Evolutionary conservation across 352 stramenopile genomes (phyloP).

Genomic region (Pythium guiyangense): DNA sequence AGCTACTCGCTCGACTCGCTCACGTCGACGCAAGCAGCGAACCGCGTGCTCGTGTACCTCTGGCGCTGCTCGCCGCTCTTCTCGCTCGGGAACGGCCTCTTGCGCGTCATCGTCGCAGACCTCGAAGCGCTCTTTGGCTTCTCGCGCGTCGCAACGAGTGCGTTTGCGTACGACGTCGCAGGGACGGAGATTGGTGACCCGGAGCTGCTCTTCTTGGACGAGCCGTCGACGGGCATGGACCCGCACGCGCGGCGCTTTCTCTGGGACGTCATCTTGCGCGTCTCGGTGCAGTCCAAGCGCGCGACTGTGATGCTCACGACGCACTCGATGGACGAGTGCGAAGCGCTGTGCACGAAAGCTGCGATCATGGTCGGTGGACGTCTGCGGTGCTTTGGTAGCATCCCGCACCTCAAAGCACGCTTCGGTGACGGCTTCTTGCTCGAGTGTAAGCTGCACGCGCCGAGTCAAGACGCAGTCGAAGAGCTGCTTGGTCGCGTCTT

Average conservation of each 20-base stretch:
- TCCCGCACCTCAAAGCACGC: conserved; percentile 87
- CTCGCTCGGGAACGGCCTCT: conserved; percentile 49
- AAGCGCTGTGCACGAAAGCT: conserved; percentile 91
- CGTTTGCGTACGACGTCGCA: conserved; percentile 46
- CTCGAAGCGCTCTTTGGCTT: conserved; percentile 52
- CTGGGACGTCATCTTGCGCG: conserved; percentile 69
- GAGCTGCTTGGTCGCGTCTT: conserved; percentile 8
- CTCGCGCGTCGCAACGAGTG: conserved; percentile 23
- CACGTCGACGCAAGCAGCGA: conserved; percentile 32
- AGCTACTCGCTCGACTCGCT: conserved; percentile 53
- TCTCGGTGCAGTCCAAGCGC: conserved; percentile 43
- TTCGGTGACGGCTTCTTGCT: conserved; percentile 87
- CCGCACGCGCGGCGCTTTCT: conserved; percentile 61
- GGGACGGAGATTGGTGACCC: conserved; percentile 86
- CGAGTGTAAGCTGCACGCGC: conserved; percentile 64
- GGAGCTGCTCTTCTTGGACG: conserved; percentile 94
- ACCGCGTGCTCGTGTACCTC: conserved; percentile 46
- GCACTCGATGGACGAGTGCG: conserved; percentile 96
- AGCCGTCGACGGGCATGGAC: conserved; percentile 92
- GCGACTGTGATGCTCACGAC: conserved; percentile 90
- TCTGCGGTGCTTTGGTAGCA: conserved; percentile 94
- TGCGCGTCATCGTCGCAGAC: conserved; percentile 48
- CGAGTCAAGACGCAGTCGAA: conserved; percentile 13
- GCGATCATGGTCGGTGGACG: conserved; percentile 97
- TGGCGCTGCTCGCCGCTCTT: conserved; percentile 73